These are phyloP conservation scores for Dactylella cylindrospora DNA, from an alignment of 2,329 filamentous ascomycete genomes.

Conservation along the genomic window DNA sequence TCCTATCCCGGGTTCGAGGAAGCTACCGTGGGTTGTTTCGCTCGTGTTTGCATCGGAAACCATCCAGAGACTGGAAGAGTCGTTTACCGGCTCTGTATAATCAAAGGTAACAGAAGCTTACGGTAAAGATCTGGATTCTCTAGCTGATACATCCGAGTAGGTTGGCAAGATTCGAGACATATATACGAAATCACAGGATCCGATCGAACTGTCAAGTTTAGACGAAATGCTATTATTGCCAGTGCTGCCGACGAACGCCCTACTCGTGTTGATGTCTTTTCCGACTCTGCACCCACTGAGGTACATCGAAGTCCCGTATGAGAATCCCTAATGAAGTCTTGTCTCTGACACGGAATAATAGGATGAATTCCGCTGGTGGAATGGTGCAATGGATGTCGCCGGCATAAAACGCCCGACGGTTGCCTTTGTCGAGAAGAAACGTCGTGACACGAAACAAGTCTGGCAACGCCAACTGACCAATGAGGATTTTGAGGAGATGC, in stretches of 20 bases:
- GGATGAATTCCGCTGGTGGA: conserved; percentile 79
- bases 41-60: conserved; percentile 77
- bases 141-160: too few species aligned
- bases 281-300: conserved; percentile 81
- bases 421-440: conserved; percentile 46
- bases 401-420: conserved; percentile 65
- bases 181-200: conserved; percentile 29
- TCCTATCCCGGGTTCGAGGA: conserved; percentile 89
- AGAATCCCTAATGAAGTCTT: conserved; percentile 46
- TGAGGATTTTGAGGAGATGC: conserved; percentile 47
- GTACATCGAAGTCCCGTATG: conserved; percentile 55
- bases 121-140: background rate
- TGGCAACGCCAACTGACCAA: conserved; percentile 44
- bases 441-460: conserved; percentile 45
- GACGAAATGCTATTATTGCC: conserved; percentile 36
- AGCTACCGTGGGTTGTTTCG: conserved; percentile 73
- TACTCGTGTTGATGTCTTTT: conserved; percentile 80
- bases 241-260: conserved; percentile 21
- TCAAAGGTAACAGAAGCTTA: conserved; percentile 66
- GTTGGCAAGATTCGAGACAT: conserved; percentile 29
- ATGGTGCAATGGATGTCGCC: conserved; percentile 71
- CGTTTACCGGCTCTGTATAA: conserved; percentile 82
- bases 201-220: conserved; percentile 24
- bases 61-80: conserved; percentile 69
- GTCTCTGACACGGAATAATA: conserved; percentile 51